Evolutionary conservation across 164 flowering plant species (phyloP), one percentile per base, ranked within the genome.

Genomic region (Vitis rupestris): DNA sequence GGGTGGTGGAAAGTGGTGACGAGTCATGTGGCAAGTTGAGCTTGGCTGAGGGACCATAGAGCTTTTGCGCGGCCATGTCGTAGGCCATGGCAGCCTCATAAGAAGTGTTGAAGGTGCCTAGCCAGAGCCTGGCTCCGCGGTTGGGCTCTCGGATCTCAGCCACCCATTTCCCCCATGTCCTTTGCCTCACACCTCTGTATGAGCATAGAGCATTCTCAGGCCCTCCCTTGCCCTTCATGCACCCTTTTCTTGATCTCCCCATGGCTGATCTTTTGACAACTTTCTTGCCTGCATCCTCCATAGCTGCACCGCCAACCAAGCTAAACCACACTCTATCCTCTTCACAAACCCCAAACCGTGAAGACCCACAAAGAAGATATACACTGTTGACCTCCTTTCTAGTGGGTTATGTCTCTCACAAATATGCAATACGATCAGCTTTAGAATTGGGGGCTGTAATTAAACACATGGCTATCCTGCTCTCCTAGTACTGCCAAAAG

Each of bases 151-250:
- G 82, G 10, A 88, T 88, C 68, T 88, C 92, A 1, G 90, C 87
- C 2, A 88, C 92, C 92, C 92, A 88, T 75, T 86, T 88, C 3
- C 90, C 92, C 92, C 90, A 88, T 0, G 89, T 88, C 48, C 90
- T 71, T 49, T 86, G 90, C 61, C 92, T 74, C 0, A 88, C 92
- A 0, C 92, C 92, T 62, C 78, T 83, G 65, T 79, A 88, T 1
- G 79, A 74, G 74, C 89, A 87, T 0, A 59, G 56, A 0, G 80
- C 76, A 37, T 87, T 87, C 68, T 87, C 88, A 9, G 91, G 91
- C 8, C 91, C 91, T 3, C 91, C 91, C 72, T 87, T 87, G 0
- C 91, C 91, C 31, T 67, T 81, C 89, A 85, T 85, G 75, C 91
- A 82, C 62, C 89, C 89, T 70, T 86, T 87, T 65, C 84, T 82